phyloP scores from a whole-genome alignment of 1,284 basidiomycete species.

The Earliella scabrosa region DNA sequence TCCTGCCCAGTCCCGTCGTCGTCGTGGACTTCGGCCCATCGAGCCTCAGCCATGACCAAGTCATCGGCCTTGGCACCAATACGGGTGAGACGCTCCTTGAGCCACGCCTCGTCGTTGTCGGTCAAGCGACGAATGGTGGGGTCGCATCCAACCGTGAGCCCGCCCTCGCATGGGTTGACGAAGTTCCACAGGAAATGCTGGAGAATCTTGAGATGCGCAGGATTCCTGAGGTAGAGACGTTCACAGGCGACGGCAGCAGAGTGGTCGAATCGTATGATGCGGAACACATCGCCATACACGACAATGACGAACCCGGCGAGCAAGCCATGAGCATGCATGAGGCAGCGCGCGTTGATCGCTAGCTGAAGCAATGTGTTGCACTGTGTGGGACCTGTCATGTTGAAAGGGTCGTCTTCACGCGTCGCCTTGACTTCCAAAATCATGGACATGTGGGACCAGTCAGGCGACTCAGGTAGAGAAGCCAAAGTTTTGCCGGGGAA shows the following conservation, averaged over 20 bases:
- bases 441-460: slow-evolving; percentile 1
- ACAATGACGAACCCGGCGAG: slow-evolving; percentile 16
- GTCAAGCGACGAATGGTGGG: slow-evolving; percentile 7
- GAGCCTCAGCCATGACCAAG: background rate
- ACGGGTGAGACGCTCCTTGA: background rate
- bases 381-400: background rate
- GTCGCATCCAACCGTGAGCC: slow-evolving; percentile 14
- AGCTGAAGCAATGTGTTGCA: slow-evolving; percentile 11
- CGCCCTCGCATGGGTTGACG: slow-evolving; percentile 12
- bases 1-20: too few relatives aligned
- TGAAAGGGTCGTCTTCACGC: background rate
- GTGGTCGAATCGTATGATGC: slow-evolving; percentile 24
- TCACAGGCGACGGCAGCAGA: slow-evolving; percentile 11
- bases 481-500: slow-evolving; percentile 1
- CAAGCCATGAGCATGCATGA: slow-evolving; percentile 19
- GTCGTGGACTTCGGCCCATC: background rate
- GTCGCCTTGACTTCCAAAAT: slow-evolving; percentile 9
- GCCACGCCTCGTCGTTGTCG: background rate
- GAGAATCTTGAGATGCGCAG: background rate
- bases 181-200: slow-evolving; percentile 21
- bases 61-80: background rate
- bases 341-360: slow-evolving; percentile 12
- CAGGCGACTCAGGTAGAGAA: background rate
- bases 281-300: slow-evolving; percentile 19
- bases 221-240: background rate